These are phyloP conservation scores for Schizophyllum commune DNA, from an alignment of 1,284 basidiomycete genomes.

Conservation along the genomic window DNA sequence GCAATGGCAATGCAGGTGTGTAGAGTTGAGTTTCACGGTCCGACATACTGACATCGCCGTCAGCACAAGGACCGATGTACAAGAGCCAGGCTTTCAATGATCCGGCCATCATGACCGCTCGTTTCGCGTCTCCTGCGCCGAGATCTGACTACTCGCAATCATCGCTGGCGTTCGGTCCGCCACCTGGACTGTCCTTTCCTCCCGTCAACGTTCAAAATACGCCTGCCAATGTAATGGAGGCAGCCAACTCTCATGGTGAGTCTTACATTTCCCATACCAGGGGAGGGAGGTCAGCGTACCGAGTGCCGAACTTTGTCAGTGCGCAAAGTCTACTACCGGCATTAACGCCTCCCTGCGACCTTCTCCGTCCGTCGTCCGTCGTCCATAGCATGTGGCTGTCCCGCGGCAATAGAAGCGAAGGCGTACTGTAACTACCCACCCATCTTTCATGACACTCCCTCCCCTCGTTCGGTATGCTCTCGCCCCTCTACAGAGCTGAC, in stretches of 20 bases:
- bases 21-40: slow-evolving; percentile 23
- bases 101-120: slow-evolving; percentile 77
- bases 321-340: slow-evolving; percentile 65
- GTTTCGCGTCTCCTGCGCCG: slow-evolving; percentile 37
- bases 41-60: slow-evolving; percentile 26
- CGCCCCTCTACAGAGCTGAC: slow-evolving; percentile 23
- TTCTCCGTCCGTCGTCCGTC: background rate
- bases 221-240: slow-evolving; percentile 16
- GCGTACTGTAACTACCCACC: slow-evolving; percentile 18
- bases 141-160: slow-evolving; percentile 15
- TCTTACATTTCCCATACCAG: slow-evolving; percentile 37
- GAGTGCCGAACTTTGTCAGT: slow-evolving; percentile 76
- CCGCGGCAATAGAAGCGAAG: slow-evolving; percentile 18
- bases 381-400: background rate
- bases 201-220: slow-evolving; percentile 25
- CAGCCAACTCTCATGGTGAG: slow-evolving; percentile 46
- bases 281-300: slow-evolving; percentile 78
- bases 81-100: slow-evolving; percentile 51
- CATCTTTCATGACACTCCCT: slow-evolving; percentile 21
- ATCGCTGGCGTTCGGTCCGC: slow-evolving; percentile 40
- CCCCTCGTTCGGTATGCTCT: slow-evolving; percentile 33
- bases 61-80: slow-evolving; percentile 25
- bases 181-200: slow-evolving; percentile 50
- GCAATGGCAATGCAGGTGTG: slow-evolving; percentile 40
- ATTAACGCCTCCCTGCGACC: slow-evolving; percentile 34